Base-by-base conservation (phyloP, 805 yeast genomes). In the Myxozyma neotropica region DNA sequence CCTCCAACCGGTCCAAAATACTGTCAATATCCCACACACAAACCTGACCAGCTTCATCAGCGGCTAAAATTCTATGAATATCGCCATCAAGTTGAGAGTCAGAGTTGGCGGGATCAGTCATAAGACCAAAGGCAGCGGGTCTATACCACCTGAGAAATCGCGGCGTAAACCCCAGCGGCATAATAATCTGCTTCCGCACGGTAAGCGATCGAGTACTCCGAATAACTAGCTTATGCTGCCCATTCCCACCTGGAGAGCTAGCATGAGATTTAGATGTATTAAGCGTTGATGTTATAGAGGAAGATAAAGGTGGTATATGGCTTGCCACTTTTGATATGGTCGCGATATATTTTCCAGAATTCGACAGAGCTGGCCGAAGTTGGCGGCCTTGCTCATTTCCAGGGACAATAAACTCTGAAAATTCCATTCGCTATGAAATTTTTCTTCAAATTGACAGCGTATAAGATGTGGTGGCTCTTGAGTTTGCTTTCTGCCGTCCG, bases 11-110 rank as follows among this genome's bases (percentile, higher is more conserved):
- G 5, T 49, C 54, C 6, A 24, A 4, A n/a, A 53, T 26, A 17
- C 50, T 45, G 40, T 61, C 65, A 31, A 58, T 33, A 29, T 58
- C 65, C 59, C 61, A 61, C 8, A 61, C 59, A n/a, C 59, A 35
- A 10, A 61, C 55, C 24, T 53, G 53, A 2, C 63, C 63, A 12
- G 23, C 35, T n/a, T 61, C 57, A 31, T 52, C 57, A 40, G 57
- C 65, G 13, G 58, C 63, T n/a, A 61, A 39, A n/a, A 61, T 51
- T 31, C 63, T 42, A 31, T 61, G 57, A 12, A 57, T 40, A 19
- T 48, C 35, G 23, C 44, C 58, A 13, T 55, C 57, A 12, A 27
- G n/a, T 33, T 45, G 55, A 49, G 42, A 29, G 2, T 27, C 39
- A 17, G 50, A 45, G 4, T 45, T 36, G 2, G 21, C 36, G 29